Percentiles rank a stretch among this genome's conserved stretches.
These are phyloP conservation scores for Mycena polygramma DNA, from an alignment of 768 basidiomycete species.

Conservation along the genomic window DNA sequence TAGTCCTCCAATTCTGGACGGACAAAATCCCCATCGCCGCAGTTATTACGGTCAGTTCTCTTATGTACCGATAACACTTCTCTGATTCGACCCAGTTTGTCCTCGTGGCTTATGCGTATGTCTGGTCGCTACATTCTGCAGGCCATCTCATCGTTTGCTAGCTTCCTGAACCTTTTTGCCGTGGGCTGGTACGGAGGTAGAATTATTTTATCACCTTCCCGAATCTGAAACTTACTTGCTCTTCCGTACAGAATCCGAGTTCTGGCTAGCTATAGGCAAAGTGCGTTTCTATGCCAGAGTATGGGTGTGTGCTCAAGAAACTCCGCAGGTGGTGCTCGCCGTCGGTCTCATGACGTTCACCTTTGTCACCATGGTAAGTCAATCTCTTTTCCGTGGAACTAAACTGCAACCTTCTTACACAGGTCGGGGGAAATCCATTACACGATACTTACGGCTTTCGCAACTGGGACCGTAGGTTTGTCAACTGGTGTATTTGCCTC, in stretches of 20 bases:
- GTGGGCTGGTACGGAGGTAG: conserved; percentile 66
- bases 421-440: conserved; percentile 66
- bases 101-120: conserved; percentile 57
- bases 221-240: neutral
- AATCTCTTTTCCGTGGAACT: neutral
- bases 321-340: conserved; percentile 52
- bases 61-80: neutral
- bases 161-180: conserved; percentile 61
- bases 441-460: conserved; percentile 68
- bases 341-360: conserved; percentile 66
- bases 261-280: conserved; percentile 68
- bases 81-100: conserved; percentile 44
- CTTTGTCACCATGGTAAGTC: conserved; percentile 64
- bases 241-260: conserved; percentile 60
- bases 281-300: too few species aligned
- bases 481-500: neutral
- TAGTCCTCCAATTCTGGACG: conserved; percentile 68
- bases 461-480: conserved; percentile 61
- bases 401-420: neutral
- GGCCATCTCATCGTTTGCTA: conserved; percentile 35
- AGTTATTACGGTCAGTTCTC: conserved; percentile 51
- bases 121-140: neutral
- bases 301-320: too few species aligned
- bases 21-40: conserved; percentile 61
- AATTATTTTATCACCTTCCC: neutral